These are phyloP conservation scores for Emericellopsis terricola DNA, from an alignment of 495 filamentous ascomycete species.

Conservation along the genomic window DNA sequence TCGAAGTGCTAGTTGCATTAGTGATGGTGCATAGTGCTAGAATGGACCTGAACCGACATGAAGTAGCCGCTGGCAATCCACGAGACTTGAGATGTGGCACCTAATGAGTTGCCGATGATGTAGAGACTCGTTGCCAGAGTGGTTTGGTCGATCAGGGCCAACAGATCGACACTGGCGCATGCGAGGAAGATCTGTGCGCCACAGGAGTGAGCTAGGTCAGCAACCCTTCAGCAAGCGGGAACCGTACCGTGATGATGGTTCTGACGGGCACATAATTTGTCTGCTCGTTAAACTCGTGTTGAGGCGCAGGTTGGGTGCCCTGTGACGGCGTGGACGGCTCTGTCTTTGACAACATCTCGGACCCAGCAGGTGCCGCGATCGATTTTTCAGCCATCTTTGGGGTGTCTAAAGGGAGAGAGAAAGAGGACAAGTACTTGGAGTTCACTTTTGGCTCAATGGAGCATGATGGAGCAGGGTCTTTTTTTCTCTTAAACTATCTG, in stretches of 20 bases:
- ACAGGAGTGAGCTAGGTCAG: constrained; percentile 2
- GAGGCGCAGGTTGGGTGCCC: too few relatives aligned
- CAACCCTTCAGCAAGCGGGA: background rate
- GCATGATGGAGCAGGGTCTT: too few relatives aligned
- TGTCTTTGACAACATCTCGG: too few relatives aligned
- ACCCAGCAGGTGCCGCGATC: too few relatives aligned
- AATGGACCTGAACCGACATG: too few relatives aligned
- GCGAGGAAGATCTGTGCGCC: constrained; percentile 35
- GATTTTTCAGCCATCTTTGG: too few relatives aligned
- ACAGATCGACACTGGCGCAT: constrained; percentile 34
- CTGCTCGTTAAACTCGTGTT: constrained; percentile 32
- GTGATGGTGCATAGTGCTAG: too few relatives aligned
- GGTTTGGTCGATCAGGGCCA: constrained; percentile 38
- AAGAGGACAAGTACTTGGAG: too few relatives aligned
- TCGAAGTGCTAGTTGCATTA: constrained; percentile 22
- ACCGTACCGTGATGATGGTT: constrained; percentile 31
- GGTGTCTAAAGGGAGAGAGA: too few relatives aligned
- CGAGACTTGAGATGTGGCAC: constrained; percentile 26
- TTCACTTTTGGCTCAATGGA: too few relatives aligned
- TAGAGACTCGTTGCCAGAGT: constrained; percentile 32
- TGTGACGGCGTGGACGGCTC: too few relatives aligned
- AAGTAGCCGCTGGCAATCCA: constrained; percentile 39
- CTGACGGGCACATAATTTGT: constrained; percentile 34
- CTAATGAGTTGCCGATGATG: constrained; percentile 28
- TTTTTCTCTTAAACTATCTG: too few relatives aligned